A percentile compares a stretch with the other conserved stretches of the same genome.
phyloP scores from a whole-genome alignment of 768 basidiomycete species.

The Boletus subcaerulescens region DNA sequence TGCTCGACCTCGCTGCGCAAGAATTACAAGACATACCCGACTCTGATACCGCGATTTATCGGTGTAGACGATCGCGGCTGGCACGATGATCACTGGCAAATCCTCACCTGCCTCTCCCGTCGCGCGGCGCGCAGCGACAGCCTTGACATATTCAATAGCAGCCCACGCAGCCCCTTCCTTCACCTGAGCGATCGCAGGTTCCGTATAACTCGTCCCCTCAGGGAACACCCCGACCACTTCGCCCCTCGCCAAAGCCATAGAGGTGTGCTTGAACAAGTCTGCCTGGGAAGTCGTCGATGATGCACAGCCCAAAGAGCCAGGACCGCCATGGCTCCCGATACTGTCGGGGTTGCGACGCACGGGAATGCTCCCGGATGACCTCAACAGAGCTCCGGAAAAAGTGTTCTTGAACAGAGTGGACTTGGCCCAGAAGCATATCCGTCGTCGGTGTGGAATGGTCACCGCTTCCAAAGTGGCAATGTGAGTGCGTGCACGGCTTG shows the following conservation, averaged over 20 bases:
- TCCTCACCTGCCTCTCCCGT: conserved; percentile 22
- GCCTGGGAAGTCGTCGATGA: conserved; percentile 27
- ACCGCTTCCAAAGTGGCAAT: conserved; percentile 33
- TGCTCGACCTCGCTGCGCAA: neutral
- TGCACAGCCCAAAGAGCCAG: neutral
- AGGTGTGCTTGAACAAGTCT: conserved; percentile 39
- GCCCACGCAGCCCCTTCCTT: conserved; percentile 70
- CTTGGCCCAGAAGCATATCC: conserved; percentile 65
- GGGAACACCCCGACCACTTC: conserved; percentile 69
- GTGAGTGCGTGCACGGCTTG: neutral
- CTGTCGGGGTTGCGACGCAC: conserved; percentile 60
- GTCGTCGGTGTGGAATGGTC: conserved; percentile 55
- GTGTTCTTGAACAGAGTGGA: conserved; percentile 55
- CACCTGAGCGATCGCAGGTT: conserved; percentile 45
- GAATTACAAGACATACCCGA: conserved; percentile 35
- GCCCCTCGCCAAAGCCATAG: conserved; percentile 48
- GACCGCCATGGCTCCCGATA: neutral
- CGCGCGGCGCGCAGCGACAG: conserved; percentile 26
- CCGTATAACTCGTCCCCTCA: conserved; percentile 14
- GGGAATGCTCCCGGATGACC: conserved; percentile 69
- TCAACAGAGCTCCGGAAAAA: conserved; percentile 46
- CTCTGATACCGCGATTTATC: conserved; percentile 66
- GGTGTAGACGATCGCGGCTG: conserved; percentile 67
- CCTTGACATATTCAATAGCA: conserved; percentile 64
- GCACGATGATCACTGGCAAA: conserved; percentile 45